Conservation (phyloP, 257 asterid species). For the Przewalskia tangutica region DNA sequence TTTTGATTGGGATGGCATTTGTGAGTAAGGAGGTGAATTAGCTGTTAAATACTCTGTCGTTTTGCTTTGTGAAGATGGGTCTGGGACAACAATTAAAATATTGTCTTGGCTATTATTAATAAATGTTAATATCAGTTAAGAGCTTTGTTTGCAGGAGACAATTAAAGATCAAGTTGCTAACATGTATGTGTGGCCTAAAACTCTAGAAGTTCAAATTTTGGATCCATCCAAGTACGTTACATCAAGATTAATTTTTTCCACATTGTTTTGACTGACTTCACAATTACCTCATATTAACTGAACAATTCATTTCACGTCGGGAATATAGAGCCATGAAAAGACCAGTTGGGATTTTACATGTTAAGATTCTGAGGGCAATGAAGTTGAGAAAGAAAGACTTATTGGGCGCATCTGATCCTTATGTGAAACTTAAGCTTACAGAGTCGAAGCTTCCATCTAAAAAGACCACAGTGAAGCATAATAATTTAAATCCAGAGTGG, state of each 20-base stretch:
- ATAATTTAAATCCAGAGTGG: slow-evolving; percentile 89
- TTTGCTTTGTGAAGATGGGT: background rate
- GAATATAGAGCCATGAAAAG: slow-evolving; percentile 75
- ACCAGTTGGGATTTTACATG: slow-evolving; percentile 97
- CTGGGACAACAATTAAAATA: background rate
- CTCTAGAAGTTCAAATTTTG: slow-evolving; percentile 81
- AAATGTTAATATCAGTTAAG: background rate
- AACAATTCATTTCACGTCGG: slow-evolving; percentile 9
- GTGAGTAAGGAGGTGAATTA: background rate
- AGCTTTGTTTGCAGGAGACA: slow-evolving; percentile 44
- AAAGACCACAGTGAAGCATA: slow-evolving; percentile 78
- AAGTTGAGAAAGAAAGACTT: slow-evolving; percentile 85
- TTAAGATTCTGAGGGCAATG: slow-evolving; percentile 65
- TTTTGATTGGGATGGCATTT: background rate
- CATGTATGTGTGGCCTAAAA: slow-evolving; percentile 98
- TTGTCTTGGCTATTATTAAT: background rate
- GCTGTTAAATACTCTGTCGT: too few relatives aligned
- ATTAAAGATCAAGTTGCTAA: slow-evolving; percentile 95
- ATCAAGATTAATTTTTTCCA: background rate
- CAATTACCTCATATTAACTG: background rate
- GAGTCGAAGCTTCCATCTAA: slow-evolving; percentile 93
- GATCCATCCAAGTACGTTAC: slow-evolving; percentile 51
- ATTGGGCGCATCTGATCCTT: slow-evolving; percentile 92
- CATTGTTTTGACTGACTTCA: background rate
- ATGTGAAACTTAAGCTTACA: slow-evolving; percentile 83